A percentile compares a stretch with the other conserved stretches of the same genome.
Evolutionary conservation across 2,329 filamentous ascomycete species (phyloP).

Genomic region (Talaromyces sp.): DNA sequence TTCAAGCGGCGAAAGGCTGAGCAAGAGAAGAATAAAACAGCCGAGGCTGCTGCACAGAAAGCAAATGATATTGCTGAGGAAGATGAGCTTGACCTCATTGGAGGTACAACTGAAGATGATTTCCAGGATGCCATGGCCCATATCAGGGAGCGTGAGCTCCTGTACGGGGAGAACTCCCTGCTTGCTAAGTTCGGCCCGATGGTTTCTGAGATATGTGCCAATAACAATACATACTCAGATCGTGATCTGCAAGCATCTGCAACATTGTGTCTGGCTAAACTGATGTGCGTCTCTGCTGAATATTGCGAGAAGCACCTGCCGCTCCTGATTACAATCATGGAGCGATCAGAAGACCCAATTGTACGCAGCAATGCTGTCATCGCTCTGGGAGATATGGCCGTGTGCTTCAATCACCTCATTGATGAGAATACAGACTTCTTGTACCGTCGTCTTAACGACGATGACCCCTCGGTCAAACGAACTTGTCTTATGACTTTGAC

Average conservation of each 20-base stretch:
- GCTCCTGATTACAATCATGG: constrained; percentile 95
- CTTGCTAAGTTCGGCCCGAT: constrained; percentile 89
- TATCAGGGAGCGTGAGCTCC: constrained; percentile 79
- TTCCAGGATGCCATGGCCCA: constrained; percentile 85
- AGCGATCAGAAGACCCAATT: constrained; percentile 87
- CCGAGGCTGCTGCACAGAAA: constrained; percentile 48
- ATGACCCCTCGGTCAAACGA: constrained; percentile 86
- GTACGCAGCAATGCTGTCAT: constrained; percentile 96
- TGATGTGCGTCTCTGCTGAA: constrained; percentile 97
- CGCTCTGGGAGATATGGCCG: constrained; percentile 96
- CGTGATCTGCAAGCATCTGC: constrained; percentile 89
- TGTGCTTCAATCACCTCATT: constrained; percentile 98
- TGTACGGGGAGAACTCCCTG: constrained; percentile 81
- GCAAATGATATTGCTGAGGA: constrained; percentile 65
- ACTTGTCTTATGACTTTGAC: constrained; percentile 98
- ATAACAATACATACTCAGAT: constrained; percentile 90
- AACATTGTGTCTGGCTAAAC: constrained; percentile 90
- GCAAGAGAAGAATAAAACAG: constrained; percentile 52
- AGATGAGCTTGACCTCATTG: constrained; percentile 94
- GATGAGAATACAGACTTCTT: constrained; percentile 99
- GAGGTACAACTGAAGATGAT: constrained; percentile 92
- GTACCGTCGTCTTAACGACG: constrained; percentile 88
- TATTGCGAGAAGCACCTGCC: constrained; percentile 94
- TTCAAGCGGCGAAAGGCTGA: constrained; percentile 87
- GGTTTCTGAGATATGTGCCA: constrained; percentile 90